Percentiles rank a stretch among this genome's conserved stretches.
phyloP scores from a whole-genome alignment of 192 early-diverging fungal species.

The Linnemannia elongata region DNA sequence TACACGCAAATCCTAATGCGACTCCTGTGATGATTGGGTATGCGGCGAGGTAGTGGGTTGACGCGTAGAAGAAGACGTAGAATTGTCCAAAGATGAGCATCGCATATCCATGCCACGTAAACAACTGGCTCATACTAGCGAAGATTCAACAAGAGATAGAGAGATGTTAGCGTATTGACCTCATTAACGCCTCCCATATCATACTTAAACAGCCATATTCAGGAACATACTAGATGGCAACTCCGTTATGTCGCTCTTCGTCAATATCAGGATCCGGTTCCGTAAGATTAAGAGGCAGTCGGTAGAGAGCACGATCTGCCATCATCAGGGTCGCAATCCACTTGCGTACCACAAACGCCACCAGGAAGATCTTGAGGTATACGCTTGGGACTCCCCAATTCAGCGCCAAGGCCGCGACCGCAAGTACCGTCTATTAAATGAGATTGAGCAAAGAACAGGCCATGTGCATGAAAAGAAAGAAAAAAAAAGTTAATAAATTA shows the following conservation, averaged over 20 bases:
- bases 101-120: conserved; percentile 53
- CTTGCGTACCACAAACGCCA: conserved; percentile 44
- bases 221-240: conserved; percentile 51
- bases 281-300: conserved; percentile 24
- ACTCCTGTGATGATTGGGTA: conserved; percentile 38
- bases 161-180: too few relatives aligned
- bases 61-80: conserved; percentile 38
- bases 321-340: conserved; percentile 34
- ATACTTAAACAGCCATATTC: too few relatives aligned
- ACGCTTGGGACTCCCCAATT: conserved; percentile 31
- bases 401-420: conserved; percentile 14
- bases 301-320: conserved; percentile 44
- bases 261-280: conserved; percentile 53
- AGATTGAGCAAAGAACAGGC: too few relatives aligned
- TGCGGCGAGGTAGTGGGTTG: background rate
- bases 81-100: conserved; percentile 38
- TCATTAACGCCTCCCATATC: too few relatives aligned
- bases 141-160: background rate
- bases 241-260: conserved; percentile 44
- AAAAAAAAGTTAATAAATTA: too few relatives aligned
- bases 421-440: conserved; percentile 26
- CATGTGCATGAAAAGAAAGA: too few relatives aligned
- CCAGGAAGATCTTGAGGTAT: conserved; percentile 39
- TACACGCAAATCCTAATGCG: conserved; percentile 34
- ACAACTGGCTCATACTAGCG: conserved; percentile 29